Conservation (phyloP, 352 stramenopile genomes). For the Pythium volutum region DNA sequence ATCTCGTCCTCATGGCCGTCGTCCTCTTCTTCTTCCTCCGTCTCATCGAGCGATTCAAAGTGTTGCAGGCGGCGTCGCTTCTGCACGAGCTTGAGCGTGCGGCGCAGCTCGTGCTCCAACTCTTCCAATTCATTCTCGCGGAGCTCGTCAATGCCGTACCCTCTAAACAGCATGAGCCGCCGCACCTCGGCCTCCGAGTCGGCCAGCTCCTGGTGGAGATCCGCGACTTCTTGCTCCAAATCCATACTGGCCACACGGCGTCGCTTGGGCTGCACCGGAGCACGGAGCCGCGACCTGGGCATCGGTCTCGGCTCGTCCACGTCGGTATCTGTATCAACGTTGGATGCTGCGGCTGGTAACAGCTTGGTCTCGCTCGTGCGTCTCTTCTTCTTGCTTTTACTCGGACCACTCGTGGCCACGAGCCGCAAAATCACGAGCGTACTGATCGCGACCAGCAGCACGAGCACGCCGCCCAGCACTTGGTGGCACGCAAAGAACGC, state of each 20-base stretch:
- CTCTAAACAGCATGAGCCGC: slow-evolving; percentile 69
- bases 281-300: not conserved
- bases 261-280: not conserved
- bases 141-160: slow-evolving; percentile 69
- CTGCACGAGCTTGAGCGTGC: slow-evolving; percentile 55
- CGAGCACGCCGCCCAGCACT: slow-evolving; percentile 39
- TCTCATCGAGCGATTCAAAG: slow-evolving; percentile 26
- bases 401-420: slow-evolving; percentile 29
- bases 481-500: slow-evolving; percentile 51
- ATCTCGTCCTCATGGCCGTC: not conserved
- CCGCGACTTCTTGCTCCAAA: slow-evolving; percentile 54
- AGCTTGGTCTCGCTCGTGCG: not conserved
- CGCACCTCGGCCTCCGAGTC: slow-evolving; percentile 75
- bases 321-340: not conserved
- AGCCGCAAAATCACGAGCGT: slow-evolving; percentile 39
- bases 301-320: not conserved
- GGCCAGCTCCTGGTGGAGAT: slow-evolving; percentile 71
- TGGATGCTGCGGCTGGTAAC: not conserved
- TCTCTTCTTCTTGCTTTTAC: too few species aligned
- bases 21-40: slow-evolving; percentile 23
- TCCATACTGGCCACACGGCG: slow-evolving; percentile 5
- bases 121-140: slow-evolving; percentile 39
- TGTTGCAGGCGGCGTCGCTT: slow-evolving; percentile 20
- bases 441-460: slow-evolving; percentile 45
- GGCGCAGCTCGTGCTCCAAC: slow-evolving; percentile 52